Conservation (phyloP, 2,329 filamentous ascomycete species). For the Lachnum nothofagi region DNA sequence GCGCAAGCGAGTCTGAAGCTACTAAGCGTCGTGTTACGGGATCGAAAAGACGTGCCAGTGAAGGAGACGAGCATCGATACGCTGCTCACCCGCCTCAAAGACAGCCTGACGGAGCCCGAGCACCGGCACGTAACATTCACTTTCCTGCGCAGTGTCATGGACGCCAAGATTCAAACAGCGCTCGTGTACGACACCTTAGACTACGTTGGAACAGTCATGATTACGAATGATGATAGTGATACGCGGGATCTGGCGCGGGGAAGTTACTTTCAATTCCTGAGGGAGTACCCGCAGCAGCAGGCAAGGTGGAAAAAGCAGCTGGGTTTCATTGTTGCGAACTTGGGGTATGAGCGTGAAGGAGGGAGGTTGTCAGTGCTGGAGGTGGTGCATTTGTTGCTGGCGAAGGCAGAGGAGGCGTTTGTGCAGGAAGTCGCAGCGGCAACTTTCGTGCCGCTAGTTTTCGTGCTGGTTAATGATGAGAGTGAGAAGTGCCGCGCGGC, state of each 20-base stretch:
- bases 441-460: constrained; percentile 80
- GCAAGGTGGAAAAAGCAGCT: constrained; percentile 85
- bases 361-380: constrained; percentile 92
- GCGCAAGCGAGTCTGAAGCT: constrained; percentile 86
- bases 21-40: constrained; percentile 76
- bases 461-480: constrained; percentile 84
- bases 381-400: constrained; percentile 76
- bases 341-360: constrained; percentile 83
- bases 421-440: constrained; percentile 75
- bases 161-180: constrained; percentile 77
- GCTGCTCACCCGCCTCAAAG: constrained; percentile 73
- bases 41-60: constrained; percentile 68
- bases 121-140: constrained; percentile 91
- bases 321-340: constrained; percentile 80
- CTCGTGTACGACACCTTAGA: constrained; percentile 89
- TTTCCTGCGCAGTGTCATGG: constrained; percentile 82
- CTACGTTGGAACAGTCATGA: constrained; percentile 84
- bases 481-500: constrained; percentile 78
- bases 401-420: constrained; percentile 75
- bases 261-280: constrained; percentile 88
- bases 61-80: constrained; percentile 79
- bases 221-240: constrained; percentile 86
- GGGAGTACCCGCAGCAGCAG: constrained; percentile 90
- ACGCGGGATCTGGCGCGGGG: constrained; percentile 83
- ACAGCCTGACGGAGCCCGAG: constrained; percentile 87